Evolutionary conservation across 768 basidiomycete genomes (phyloP).

Genomic region (Phylloporus arenicola): DNA sequence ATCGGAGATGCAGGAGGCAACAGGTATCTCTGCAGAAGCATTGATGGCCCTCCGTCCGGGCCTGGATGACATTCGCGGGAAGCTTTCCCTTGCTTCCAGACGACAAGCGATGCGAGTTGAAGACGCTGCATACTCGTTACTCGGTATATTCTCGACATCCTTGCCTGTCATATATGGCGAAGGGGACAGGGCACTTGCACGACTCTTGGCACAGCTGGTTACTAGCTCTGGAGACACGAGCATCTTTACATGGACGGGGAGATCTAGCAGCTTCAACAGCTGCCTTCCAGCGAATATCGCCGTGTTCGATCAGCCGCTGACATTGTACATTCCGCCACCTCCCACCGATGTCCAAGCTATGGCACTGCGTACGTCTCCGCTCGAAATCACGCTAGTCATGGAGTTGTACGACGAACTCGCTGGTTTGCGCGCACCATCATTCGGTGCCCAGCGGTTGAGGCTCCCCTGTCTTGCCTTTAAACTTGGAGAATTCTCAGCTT

Average conservation of each 20-base stretch:
- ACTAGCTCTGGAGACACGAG: no score
- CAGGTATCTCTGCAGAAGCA: neutral
- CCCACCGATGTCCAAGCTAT: neutral
- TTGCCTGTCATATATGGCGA: constrained; percentile 3
- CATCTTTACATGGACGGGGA: no score
- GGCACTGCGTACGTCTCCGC: no score
- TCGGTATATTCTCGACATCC: neutral
- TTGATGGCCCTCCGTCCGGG: constrained; percentile 2
- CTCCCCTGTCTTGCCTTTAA: constrained; percentile 8
- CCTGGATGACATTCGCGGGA: neutral
- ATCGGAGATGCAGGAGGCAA: neutral
- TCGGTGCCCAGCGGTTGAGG: no score
- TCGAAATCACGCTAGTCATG: no score
- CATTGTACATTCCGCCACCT: neutral
- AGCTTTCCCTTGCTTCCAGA: neutral
- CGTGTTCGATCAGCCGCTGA: neutral
- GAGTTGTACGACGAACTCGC: no score
- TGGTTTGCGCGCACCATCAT: no score
- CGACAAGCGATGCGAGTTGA: no score
- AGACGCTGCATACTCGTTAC: neutral
- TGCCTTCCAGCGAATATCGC: neutral
- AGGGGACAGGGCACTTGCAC: neutral
- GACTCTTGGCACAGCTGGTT: no score
- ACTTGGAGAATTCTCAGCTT: neutral
- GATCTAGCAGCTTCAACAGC: no score